Base-by-base conservation (phyloP, 2,329 filamentous ascomycete genomes). In the Albifimbria verrucaria region DNA sequence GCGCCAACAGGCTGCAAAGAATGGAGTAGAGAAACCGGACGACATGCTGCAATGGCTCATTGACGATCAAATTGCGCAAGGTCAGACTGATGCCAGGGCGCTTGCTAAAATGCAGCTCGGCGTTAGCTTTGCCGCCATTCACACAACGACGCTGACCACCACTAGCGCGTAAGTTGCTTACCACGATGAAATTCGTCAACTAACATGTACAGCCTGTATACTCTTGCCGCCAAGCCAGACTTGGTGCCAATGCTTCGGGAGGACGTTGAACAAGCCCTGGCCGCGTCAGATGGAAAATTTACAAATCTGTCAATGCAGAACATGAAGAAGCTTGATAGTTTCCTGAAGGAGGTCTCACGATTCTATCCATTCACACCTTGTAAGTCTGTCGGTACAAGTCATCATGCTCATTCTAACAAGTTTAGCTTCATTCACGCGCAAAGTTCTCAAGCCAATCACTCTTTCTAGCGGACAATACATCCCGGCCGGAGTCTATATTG, bases 391-490 rank as follows among this genome's bases (percentile, higher is more conserved):
- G 5, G 5, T n/a, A 39, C 5, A n/a, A 5, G 4, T 15, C 4
- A 39, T 12, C 4, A 6, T 5, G 32, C 32, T 11, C 15, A 5
- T 12, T 48, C 55, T 44, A 56, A n/a, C 6, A 3, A 1, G 3
- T 18, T 1, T 10, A 68, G 71, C 68, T 1, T 74, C 78, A 2
- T 82, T 82, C 63, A 62, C 64, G 22, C 78, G 80, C 54, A 79
- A 77, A 56, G 78, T 80, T 9, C 65, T 78, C 26, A 72, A 76
- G 58, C 70, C 76, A 4, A 72, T 83, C 58, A 74, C 73, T 2
- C 75, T 83, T 2, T 80, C 79, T 43, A 79, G 80, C 61, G 81
- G 81, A 15, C 77, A 81, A 47, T 70, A 73, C 32, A 69, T 79
- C 10, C 75, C 76, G 0, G 65, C 70, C 2, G 76, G 75, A 24